Evolutionary conservation across 2,329 filamentous ascomycete species (phyloP).

Genomic region (Blastomyces parvus): DNA sequence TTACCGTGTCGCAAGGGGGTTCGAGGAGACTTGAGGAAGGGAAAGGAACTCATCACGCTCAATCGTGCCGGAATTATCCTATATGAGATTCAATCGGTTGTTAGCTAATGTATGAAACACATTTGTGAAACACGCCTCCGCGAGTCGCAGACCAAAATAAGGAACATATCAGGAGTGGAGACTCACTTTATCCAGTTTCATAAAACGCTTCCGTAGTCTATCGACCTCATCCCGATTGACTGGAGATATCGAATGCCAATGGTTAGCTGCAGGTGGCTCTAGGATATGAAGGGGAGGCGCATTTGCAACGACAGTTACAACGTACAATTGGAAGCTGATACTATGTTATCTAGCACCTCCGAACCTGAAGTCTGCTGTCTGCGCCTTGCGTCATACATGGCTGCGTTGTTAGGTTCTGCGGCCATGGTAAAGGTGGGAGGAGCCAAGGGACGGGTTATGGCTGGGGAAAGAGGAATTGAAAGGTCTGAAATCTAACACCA

Average conservation of each 20-base stretch:
- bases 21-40: slow-evolving; percentile 93
- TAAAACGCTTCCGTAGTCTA: slow-evolving; percentile 89
- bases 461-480: slow-evolving; percentile 8
- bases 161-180: neutral
- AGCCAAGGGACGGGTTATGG: neutral
- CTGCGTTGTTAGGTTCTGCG: slow-evolving; percentile 35
- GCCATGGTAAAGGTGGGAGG: slow-evolving; percentile 17
- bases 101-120: neutral
- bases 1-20: slow-evolving; percentile 89
- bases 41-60: slow-evolving; percentile 97
- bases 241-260: slow-evolving; percentile 32
- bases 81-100: slow-evolving; percentile 4
- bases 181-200: slow-evolving; percentile 92
- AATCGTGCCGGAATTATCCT: slow-evolving; percentile 98
- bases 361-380: slow-evolving; percentile 44
- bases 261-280: neutral
- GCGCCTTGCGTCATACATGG: slow-evolving; percentile 36
- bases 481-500: neutral
- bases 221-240: slow-evolving; percentile 97
- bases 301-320: slow-evolving; percentile 13
- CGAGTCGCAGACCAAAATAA: neutral
- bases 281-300: neutral
- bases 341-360: slow-evolving; percentile 84
- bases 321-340: slow-evolving; percentile 92
- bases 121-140: neutral